These are phyloP conservation scores for Citrus sinensis DNA, from an alignment of 345 rosid genomes.

Conservation along the genomic window DNA sequence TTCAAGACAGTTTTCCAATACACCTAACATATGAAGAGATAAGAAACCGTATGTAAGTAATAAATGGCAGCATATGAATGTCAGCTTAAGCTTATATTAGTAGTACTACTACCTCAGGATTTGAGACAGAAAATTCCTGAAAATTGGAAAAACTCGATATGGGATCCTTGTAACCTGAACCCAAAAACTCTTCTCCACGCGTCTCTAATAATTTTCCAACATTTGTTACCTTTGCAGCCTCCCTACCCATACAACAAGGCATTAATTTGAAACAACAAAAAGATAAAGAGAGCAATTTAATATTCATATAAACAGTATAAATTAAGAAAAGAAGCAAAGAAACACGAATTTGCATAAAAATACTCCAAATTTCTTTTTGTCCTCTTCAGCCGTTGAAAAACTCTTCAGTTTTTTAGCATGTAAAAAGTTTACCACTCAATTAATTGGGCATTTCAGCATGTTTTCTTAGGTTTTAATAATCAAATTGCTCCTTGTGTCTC, in stretches of 20 bases:
- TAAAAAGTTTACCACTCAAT: background rate
- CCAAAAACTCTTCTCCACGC: constrained; percentile 69
- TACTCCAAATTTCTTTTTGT: background rate
- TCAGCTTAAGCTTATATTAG: background rate
- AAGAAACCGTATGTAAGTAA: constrained; percentile 1
- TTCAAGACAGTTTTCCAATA: constrained; percentile 79
- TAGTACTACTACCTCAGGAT: constrained; percentile 80
- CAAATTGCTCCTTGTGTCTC: background rate
- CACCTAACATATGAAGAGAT: constrained; percentile 40
- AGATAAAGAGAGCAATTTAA: background rate
- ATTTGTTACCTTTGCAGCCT: constrained; percentile 57
- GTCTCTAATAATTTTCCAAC: constrained; percentile 69
- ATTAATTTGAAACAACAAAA: background rate
- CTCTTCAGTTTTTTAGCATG: background rate
- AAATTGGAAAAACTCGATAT: constrained; percentile 73
- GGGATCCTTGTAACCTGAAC: constrained; percentile 68
- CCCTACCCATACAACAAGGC: constrained; percentile 37
- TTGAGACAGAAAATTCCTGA: constrained; percentile 81
- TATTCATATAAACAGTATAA: background rate
- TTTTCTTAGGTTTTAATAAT: background rate
- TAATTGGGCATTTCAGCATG: background rate
- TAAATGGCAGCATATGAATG: background rate
- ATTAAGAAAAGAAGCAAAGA: background rate
- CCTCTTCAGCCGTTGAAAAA: background rate
- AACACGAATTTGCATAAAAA: background rate